phyloP scores from a whole-genome alignment of 1,284 basidiomycete genomes.

The Pascua guehoae region DNA sequence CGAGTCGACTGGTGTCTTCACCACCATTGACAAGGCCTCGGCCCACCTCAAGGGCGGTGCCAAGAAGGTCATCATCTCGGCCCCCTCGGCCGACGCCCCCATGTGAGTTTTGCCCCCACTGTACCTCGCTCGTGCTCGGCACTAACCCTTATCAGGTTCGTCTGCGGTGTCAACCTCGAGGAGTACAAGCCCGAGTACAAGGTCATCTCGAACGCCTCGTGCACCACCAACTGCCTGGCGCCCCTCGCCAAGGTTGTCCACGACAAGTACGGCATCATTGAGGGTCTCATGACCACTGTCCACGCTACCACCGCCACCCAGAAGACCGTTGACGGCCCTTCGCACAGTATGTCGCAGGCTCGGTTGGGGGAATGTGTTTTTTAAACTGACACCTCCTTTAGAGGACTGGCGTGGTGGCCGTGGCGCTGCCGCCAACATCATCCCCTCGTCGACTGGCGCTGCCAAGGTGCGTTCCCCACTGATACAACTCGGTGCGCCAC shows the following conservation, averaged over 20 bases:
- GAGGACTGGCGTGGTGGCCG: constrained; percentile 78
- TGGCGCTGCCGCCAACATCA: constrained; percentile 96
- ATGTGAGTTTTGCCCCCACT: constrained; percentile 56
- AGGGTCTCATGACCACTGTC: constrained; percentile 98
- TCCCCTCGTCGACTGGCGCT: constrained; percentile 97
- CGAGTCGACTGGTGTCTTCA: constrained; percentile 99
- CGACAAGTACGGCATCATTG: constrained; percentile 89
- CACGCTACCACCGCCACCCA: constrained; percentile 97
- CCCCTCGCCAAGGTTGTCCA: constrained; percentile 97
- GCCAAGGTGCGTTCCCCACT: constrained; percentile 60
- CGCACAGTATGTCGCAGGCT: constrained; percentile 54
- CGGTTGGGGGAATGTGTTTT: constrained; percentile 3
- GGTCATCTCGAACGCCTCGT: constrained; percentile 98
- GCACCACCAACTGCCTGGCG: constrained; percentile 99
- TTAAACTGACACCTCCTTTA: constrained; percentile 17
- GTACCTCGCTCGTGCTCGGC: constrained; percentile 17
- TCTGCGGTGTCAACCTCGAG: constrained; percentile 95
- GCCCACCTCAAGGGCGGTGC: constrained; percentile 98
- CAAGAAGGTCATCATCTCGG: constrained; percentile 99
- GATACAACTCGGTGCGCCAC: constrained; percentile 20
- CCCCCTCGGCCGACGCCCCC: constrained; percentile 95
- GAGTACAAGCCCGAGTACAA: constrained; percentile 85
- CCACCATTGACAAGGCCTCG: constrained; percentile 81
- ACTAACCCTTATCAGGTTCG: constrained; percentile 53
- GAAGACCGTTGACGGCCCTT: constrained; percentile 98